Base-by-base conservation (phyloP, 169 alveolate genomes). In the Plasmodium billcollinsi region DNA sequence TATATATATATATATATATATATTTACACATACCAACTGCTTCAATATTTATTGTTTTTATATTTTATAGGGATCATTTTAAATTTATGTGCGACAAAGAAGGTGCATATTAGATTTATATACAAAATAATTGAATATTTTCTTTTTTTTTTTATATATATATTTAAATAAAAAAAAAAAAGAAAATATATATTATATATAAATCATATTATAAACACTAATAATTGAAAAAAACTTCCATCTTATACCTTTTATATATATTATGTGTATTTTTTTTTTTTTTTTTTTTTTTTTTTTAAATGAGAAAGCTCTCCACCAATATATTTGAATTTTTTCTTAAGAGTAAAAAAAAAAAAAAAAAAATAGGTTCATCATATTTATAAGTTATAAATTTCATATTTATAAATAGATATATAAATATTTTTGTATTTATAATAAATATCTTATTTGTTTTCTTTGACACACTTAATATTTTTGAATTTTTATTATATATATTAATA, bases 31-130 rank as follows among this genome's bases (percentile, higher is more conserved):
- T 5, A 33, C 5, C 0, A 39, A 39, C 1, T 39, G 7, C 47
- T 39, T 39, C 5, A 39, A 6, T 62, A 24, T 33, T 0, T 56
- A 5, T 20, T 65, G 24, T 62, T 14, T 65, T 49, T 76, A 39
- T 65, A 65, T 65, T 66, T 20, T 50, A 49, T 71, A 78, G 89
- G n/a, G 89, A 78, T 59, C 89, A 78, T 43, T 78, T 78, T 70
- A 78, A 78, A 78, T 78, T 65, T 65, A 78, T 78, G 89, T 78
- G 89, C 59, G 89, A 78, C 76, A 78, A 67, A 61, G 89, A 78
- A 70, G 89, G 89, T 24, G 89, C 59, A 26, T 78, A 58, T 69
- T 78, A 78, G 24, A 43, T 33, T 21, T 45, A 66, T 39, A 39
- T 39, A 39, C 5, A 59, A 50, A 12, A 70, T 15, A 59, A 20